phyloP scores from a whole-genome alignment of 164 flowering plant genomes.

The Vitis labrusca region DNA sequence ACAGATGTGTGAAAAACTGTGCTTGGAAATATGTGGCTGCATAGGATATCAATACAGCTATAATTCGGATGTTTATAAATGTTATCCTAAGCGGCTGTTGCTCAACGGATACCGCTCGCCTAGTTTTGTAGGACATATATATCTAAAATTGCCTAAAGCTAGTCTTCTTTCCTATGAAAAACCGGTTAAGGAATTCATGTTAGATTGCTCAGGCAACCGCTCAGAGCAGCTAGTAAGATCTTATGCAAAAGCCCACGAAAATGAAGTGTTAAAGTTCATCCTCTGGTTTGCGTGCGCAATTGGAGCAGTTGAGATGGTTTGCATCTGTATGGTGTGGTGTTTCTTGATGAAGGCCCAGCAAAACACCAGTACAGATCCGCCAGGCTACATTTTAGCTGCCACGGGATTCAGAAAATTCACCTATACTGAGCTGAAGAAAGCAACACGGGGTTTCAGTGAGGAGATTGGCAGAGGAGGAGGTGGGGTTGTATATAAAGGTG shows the following conservation, averaged over 20 bases:
- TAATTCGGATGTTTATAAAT: neutral
- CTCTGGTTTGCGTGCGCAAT: constrained; percentile 11
- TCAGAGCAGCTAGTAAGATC: neutral
- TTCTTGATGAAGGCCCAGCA: neutral
- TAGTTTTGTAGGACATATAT: neutral
- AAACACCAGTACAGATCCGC: neutral
- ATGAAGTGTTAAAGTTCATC: constrained; percentile 6
- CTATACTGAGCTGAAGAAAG: constrained; percentile 25
- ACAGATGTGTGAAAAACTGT: constrained; percentile 16
- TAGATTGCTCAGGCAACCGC: neutral
- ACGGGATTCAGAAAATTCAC: constrained; percentile 27
- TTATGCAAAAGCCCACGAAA: neutral
- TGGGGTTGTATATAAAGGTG: constrained; percentile 27
- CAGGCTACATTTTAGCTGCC: constrained; percentile 19
- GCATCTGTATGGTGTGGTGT: constrained; percentile 12
- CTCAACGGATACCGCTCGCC: constrained; percentile 24
- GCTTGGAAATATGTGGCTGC: constrained; percentile 22
- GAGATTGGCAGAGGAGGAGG: constrained; percentile 38
- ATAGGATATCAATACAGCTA: constrained; percentile 14
- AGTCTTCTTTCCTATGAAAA: neutral
- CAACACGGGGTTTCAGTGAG: constrained; percentile 21
- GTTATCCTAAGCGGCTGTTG: constrained; percentile 19
- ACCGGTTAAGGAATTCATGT: too few relatives aligned
- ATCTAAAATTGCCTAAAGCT: constrained; percentile 5
- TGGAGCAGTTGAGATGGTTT: constrained; percentile 11